These are phyloP conservation scores for Podospora pseudoanserina DNA, from an alignment of 495 filamentous ascomycete genomes.

Conservation along the genomic window DNA sequence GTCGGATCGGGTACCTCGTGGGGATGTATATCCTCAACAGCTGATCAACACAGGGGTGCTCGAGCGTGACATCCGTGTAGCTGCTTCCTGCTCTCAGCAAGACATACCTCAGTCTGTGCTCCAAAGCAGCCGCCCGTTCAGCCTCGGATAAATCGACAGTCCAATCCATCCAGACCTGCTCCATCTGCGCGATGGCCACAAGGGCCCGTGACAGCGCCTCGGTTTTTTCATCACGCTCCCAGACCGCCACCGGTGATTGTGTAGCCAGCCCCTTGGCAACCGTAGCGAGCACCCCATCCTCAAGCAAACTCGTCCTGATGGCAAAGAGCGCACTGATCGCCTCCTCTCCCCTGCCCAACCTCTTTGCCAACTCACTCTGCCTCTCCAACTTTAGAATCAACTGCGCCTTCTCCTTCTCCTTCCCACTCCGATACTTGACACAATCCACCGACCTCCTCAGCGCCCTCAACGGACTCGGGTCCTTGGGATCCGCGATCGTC, in stretches of 20 bases:
- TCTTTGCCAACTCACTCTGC: conserved; percentile 44
- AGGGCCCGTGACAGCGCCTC: conserved; percentile 44
- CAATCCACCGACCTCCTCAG: conserved; percentile 50
- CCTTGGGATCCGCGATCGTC: conserved; percentile 36
- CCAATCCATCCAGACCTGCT: conserved; percentile 45
- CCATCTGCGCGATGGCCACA: conserved; percentile 44
- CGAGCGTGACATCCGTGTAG: conserved; percentile 29
- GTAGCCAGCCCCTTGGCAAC: conserved; percentile 36
- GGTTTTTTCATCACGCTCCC: conserved; percentile 38
- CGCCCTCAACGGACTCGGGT: conserved; percentile 42
- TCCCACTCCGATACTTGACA: conserved; percentile 37
- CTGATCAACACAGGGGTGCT: conserved; percentile 36
- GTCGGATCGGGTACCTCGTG: conserved; percentile 42
- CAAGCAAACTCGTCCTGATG: conserved; percentile 43
- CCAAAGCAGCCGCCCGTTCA: conserved; percentile 48
- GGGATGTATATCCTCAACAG: conserved; percentile 42
- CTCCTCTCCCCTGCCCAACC: conserved; percentile 38
- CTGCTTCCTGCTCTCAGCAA: conserved; percentile 30
- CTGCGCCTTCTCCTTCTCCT: conserved; percentile 45
- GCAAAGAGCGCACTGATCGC: conserved; percentile 42
- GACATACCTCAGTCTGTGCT: conserved; percentile 46
- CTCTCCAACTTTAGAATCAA: conserved; percentile 49
- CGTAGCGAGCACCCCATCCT: conserved; percentile 42
- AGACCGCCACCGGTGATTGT: conserved; percentile 34
- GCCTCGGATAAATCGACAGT: conserved; percentile 38